Conservation (phyloP, 2,329 filamentous ascomycete genomes). For the Phoma herbarum region DNA sequence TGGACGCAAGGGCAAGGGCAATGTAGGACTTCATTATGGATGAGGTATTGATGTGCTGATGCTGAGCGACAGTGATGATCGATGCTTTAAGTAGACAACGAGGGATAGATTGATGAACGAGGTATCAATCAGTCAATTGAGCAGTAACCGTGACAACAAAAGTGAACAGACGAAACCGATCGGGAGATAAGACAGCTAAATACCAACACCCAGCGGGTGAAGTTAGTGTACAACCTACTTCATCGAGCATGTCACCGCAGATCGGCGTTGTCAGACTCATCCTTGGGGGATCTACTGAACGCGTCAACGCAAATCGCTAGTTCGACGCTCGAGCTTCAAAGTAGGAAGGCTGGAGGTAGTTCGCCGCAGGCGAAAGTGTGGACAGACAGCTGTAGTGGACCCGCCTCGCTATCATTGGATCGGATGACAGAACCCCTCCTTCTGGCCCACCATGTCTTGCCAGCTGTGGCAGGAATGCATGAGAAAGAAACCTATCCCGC, state of each 20-base stretch:
- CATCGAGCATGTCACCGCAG: constrained; percentile 34
- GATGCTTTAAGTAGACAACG: constrained; percentile 25
- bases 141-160: constrained; percentile 41
- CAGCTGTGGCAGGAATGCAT: constrained; percentile 16
- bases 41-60: constrained; percentile 18
- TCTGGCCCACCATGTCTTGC: constrained; percentile 28
- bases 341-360: constrained; percentile 35
- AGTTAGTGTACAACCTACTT: constrained; percentile 31
- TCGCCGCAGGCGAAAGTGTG: constrained; percentile 18
- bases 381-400: constrained; percentile 21
- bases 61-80: constrained; percentile 21
- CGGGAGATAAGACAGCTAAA: constrained; percentile 40
- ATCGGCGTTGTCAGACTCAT: constrained; percentile 32
- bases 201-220: constrained; percentile 30
- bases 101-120: constrained; percentile 50
- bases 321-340: constrained; percentile 31
- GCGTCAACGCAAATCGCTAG: constrained; percentile 41
- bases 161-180: constrained; percentile 30
- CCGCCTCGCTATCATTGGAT: constrained; percentile 29
- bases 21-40: constrained; percentile 45
- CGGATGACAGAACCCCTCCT: constrained; percentile 37
- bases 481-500: constrained; percentile 21
- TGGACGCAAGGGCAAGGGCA: constrained; percentile 41
- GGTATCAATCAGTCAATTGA: constrained; percentile 44
- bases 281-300: constrained; percentile 37